A percentile compares a stretch with the other conserved stretches of the same genome.
Evolutionary conservation across 2,329 filamentous ascomycete genomes (phyloP).

Genomic region (Aspergillus chevalieri): DNA sequence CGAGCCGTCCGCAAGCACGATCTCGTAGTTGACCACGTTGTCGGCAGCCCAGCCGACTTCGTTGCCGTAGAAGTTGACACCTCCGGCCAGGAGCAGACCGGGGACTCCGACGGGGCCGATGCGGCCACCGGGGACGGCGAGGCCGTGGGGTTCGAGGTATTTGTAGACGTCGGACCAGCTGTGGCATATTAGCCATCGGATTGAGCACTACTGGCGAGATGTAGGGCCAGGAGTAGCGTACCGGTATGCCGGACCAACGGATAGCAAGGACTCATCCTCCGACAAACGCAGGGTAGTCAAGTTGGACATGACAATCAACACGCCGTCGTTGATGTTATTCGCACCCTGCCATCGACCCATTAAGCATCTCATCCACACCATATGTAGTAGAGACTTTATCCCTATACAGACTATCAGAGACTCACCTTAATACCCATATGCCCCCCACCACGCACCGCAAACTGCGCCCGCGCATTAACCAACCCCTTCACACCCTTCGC

Average conservation of each 20-base stretch:
- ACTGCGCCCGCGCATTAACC: conserved; percentile 17
- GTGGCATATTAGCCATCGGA: not conserved
- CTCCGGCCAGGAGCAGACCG: conserved; percentile 23
- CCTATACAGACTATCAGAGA: not conserved
- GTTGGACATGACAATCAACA: conserved; percentile 28
- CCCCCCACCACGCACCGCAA: conserved; percentile 29
- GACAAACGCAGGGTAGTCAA: conserved; percentile 23
- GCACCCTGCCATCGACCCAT: conserved; percentile 16
- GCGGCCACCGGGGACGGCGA: conserved; percentile 22
- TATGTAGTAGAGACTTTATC: too few relatives aligned
- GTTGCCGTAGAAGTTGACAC: conserved; percentile 24
- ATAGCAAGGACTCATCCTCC: conserved; percentile 22
- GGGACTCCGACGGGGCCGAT: conserved; percentile 25
- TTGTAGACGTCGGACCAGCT: conserved; percentile 33
- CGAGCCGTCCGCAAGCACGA: conserved; percentile 34
- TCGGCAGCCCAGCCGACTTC: conserved; percentile 25
- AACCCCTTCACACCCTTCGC: conserved; percentile 17
- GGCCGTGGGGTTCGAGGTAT: conserved; percentile 14
- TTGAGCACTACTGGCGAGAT: not conserved
- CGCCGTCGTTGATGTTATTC: conserved; percentile 29
- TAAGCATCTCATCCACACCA: not conserved
- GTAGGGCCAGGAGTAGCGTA: conserved; percentile 2
- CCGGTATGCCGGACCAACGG: conserved; percentile 23
- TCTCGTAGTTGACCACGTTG: conserved; percentile 25
- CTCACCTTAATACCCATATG: conserved; percentile 30